These are phyloP conservation scores for Aspergillus intermedius DNA, from an alignment of 2,329 filamentous ascomycete genomes.

Conservation along the genomic window DNA sequence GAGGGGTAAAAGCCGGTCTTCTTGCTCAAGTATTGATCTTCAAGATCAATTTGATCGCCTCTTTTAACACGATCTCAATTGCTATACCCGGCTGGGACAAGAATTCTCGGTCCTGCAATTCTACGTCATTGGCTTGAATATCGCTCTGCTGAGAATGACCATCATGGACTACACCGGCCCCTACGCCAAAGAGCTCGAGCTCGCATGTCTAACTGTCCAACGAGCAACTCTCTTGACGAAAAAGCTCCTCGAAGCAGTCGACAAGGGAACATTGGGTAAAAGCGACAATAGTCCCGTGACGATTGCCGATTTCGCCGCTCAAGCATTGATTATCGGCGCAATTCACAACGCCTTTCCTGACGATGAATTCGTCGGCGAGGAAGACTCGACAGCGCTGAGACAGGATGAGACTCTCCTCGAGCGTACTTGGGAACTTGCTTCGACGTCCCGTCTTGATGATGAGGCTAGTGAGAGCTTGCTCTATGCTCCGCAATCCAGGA, in stretches of 20 bases:
- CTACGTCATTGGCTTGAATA: too few relatives aligned
- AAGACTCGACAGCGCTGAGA: slow-evolving; percentile 50
- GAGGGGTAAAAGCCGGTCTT: neutral
- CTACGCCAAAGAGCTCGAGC: slow-evolving; percentile 31
- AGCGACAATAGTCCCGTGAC: slow-evolving; percentile 56
- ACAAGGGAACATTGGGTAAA: slow-evolving; percentile 50
- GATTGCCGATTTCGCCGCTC: slow-evolving; percentile 57
- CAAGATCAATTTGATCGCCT: too few relatives aligned
- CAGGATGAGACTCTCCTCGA: slow-evolving; percentile 42
- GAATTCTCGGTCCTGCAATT: too few relatives aligned
- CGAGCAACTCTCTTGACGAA: slow-evolving; percentile 55
- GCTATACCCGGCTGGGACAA: too few relatives aligned
- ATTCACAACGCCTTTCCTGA: slow-evolving; percentile 49
- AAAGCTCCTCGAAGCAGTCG: slow-evolving; percentile 42
- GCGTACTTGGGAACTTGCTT: slow-evolving; percentile 53
- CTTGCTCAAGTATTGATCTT: neutral
- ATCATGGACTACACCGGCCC: slow-evolving; percentile 19
- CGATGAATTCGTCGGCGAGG: slow-evolving; percentile 57
- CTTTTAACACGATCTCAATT: too few relatives aligned
- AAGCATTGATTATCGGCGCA: slow-evolving; percentile 55
- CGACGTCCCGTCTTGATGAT: slow-evolving; percentile 28
- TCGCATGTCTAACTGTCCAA: slow-evolving; percentile 45
- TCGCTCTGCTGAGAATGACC: too few relatives aligned
- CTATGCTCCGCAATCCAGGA: slow-evolving; percentile 38
- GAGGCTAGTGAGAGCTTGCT: slow-evolving; percentile 28